Evolutionary conservation across 495 filamentous ascomycete genomes (phyloP).

Genomic region (Neohortaea acidophila): DNA sequence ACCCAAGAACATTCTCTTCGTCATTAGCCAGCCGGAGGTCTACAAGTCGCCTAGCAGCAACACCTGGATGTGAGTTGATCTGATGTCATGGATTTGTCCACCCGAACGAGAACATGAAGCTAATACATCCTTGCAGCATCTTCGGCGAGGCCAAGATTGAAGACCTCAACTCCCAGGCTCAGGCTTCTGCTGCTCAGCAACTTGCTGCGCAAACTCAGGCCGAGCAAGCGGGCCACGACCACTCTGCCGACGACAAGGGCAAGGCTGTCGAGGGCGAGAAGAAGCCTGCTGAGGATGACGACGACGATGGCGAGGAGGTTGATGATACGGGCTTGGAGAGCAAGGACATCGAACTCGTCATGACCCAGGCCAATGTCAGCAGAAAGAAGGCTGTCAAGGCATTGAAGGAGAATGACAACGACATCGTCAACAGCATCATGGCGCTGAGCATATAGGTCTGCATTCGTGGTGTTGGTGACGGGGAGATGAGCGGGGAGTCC

Average conservation of each 20-base stretch:
- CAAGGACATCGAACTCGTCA: conserved; percentile 98
- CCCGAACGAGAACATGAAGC: neutral
- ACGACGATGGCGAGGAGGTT: conserved; percentile 90
- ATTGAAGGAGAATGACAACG: conserved; percentile 95
- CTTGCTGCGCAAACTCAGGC: conserved; percentile 51
- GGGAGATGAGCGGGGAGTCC: too few relatives aligned
- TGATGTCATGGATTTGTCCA: neutral
- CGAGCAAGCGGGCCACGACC: conserved; percentile 38
- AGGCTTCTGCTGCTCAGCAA: conserved; percentile 84
- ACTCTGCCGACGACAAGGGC: conserved; percentile 40
- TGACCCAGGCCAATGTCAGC: conserved; percentile 91
- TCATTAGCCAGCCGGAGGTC: conserved; percentile 98
- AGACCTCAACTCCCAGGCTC: conserved; percentile 94
- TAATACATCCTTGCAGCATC: conserved; percentile 44
- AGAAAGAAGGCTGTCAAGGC: conserved; percentile 98
- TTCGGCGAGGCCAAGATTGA: conserved; percentile 99
- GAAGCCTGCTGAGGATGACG: conserved; percentile 68
- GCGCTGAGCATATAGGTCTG: conserved; percentile 74
- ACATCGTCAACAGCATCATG: conserved; percentile 99
- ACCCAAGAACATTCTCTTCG: conserved; percentile 98
- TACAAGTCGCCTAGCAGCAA: conserved; percentile 97
- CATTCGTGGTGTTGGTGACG: too few relatives aligned
- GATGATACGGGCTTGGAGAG: conserved; percentile 86
- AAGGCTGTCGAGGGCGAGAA: conserved; percentile 60
- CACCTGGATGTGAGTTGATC: conserved; percentile 87